Base-by-base conservation (phyloP, 2,329 filamentous ascomycete species). In the Botrytis galanthina region DNA sequence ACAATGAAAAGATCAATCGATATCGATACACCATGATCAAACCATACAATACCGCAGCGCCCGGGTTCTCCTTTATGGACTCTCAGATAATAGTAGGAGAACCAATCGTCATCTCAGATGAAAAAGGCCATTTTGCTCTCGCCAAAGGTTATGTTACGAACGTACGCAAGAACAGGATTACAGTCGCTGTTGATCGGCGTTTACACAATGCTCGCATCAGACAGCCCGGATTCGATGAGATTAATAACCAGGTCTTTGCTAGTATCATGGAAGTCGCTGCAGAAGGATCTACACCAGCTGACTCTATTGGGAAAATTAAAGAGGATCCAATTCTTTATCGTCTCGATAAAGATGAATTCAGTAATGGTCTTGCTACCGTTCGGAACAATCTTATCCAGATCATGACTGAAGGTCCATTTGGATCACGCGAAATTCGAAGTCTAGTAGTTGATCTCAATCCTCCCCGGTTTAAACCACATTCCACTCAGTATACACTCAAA, bases 291-390 rank as follows among this genome's bases (percentile, higher is more conserved):
- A 83, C 83, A 0, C 83, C 85, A 37, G 84, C 87, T 51, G 84
- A 88, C 73, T 85, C 86, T 8, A 82, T 87, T 59, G 85, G 83
- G 42, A 87, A 85, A 76, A 85, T 86, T 76, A 85, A 86, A 73
- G 84, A 86, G 73, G 82, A 87, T 6, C 88, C 88, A 6, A 84
- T 92, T 9, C 86, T 89, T 67, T 99, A 97, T 79, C 92, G 96
- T 37, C 85, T 99, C 6, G 96, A 99, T 83, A 98, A 98, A 81
- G 96, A 99, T 79, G 96, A 99, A 80, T 99, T 99, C 82, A 97
- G 94, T 83, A 98, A 97, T 79, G 96, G 96, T 73, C 97, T 99
- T 93, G 94, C 96, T 4, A 92, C 92, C 44, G 93, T 97, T 63
- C 91, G 96, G 71, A 98, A 97, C 83, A 99, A 98, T 78, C 87